Percentiles rank a stretch among this genome's conserved stretches.
Evolutionary conservation across 1,284 basidiomycete species (phyloP).

Genomic region (Ganoderma resinaceum): DNA sequence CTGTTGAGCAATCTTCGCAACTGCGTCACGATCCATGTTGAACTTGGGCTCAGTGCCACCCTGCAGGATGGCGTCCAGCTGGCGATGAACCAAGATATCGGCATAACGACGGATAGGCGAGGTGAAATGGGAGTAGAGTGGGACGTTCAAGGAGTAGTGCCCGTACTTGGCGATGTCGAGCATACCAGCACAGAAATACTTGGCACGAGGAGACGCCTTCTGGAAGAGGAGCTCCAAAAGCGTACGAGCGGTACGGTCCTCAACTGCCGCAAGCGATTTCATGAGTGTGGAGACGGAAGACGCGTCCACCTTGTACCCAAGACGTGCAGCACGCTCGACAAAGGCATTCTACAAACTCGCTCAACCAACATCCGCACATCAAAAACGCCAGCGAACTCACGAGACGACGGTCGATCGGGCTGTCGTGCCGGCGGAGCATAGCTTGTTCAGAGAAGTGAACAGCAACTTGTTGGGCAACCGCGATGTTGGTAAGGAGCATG

Average conservation of each 20-base stretch:
- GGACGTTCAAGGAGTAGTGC: slow-evolving; percentile 91
- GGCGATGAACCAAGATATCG: slow-evolving; percentile 95
- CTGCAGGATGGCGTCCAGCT: slow-evolving; percentile 90
- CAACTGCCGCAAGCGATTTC: slow-evolving; percentile 80
- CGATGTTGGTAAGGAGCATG: slow-evolving; percentile 92
- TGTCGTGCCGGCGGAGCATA: slow-evolving; percentile 92
- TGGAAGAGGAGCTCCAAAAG: slow-evolving; percentile 84
- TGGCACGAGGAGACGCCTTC: slow-evolving; percentile 92
- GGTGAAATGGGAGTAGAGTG: slow-evolving; percentile 98
- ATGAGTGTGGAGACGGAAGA: slow-evolving; percentile 86
- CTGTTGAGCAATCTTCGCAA: slow-evolving; percentile 96
- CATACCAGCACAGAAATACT: slow-evolving; percentile 99
- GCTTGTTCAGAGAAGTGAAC: slow-evolving; percentile 95
- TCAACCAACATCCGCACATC: slow-evolving; percentile 11
- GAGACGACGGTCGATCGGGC: slow-evolving; percentile 89
- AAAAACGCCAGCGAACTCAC: slow-evolving; percentile 49
- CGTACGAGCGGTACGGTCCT: slow-evolving; percentile 75
- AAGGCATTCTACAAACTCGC: slow-evolving; percentile 69
- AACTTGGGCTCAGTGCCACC: slow-evolving; percentile 86
- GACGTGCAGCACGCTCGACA: slow-evolving; percentile 78
- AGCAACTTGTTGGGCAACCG: slow-evolving; percentile 93
- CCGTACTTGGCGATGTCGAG: slow-evolving; percentile 98
- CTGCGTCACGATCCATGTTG: slow-evolving; percentile 95
- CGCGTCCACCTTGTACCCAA: slow-evolving; percentile 86
- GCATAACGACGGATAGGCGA: slow-evolving; percentile 94